Conservation (phyloP, 1,284 basidiomycete genomes). For the Stygiomarasmius scandens region DNA sequence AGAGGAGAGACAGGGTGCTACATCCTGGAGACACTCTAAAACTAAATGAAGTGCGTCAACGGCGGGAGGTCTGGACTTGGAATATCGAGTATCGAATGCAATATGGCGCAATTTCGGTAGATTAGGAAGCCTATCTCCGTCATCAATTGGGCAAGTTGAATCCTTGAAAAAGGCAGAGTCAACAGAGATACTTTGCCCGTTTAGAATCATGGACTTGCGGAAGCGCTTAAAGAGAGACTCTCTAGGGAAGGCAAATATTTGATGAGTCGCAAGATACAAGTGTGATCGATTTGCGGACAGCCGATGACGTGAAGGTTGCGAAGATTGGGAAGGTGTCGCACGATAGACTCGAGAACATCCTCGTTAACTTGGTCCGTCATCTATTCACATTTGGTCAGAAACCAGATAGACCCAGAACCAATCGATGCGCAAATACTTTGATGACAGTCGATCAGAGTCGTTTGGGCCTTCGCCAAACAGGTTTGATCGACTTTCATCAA, state of each 20-base stretch:
- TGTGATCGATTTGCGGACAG: constrained; percentile 59
- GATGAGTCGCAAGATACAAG: constrained; percentile 46
- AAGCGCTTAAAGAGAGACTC: constrained; percentile 59
- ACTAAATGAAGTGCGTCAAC: constrained; percentile 40
- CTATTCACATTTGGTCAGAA: constrained; percentile 45
- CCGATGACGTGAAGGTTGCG: constrained; percentile 58
- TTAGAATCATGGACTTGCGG: constrained; percentile 39
- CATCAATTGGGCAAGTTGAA: constrained; percentile 29
- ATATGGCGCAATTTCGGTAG: constrained; percentile 53
- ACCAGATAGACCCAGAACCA: too few relatives aligned
- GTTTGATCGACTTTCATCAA: too few relatives aligned
- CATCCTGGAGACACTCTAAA: constrained; percentile 39
- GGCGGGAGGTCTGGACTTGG: constrained; percentile 32
- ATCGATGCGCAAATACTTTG: too few relatives aligned
- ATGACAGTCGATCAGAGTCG: too few relatives aligned
- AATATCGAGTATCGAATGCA: constrained; percentile 52
- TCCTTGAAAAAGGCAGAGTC: constrained; percentile 36
- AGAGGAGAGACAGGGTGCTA: constrained; percentile 44
- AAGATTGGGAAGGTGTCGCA: constrained; percentile 54
- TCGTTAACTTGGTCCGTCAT: constrained; percentile 57
- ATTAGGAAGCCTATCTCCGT: constrained; percentile 33
- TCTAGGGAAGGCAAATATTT: constrained; percentile 54
- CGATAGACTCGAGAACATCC: constrained; percentile 45
- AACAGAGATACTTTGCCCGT: not conserved
- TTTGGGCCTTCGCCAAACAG: too few relatives aligned